Evolutionary conservation across 1,284 basidiomycete genomes (phyloP), one percentile per base, ranked within the genome.

Genomic region (Phylloporus sp.): DNA sequence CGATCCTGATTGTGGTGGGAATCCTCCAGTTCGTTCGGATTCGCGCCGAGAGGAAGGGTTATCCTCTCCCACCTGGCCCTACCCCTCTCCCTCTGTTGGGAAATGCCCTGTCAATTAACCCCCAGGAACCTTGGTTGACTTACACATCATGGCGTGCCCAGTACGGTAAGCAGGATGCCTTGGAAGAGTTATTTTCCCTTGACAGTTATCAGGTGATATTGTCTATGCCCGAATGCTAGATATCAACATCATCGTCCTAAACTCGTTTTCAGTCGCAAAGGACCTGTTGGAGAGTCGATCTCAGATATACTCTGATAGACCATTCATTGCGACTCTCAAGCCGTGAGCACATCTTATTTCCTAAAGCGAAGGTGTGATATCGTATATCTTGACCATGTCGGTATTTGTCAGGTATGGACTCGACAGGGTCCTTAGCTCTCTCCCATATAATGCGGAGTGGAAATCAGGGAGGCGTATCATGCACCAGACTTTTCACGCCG

Each of bases 61-160:
- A 43, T 43, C 41, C 58, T 43, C 58, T 60, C 39, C 58, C 58
- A 5, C 58, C 58, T 15, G 58, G 58, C 29, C 58, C 58, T 43
- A 20, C 58, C 10, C 39, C 58, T 19, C 58, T 60, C 39, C 39
- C 58, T 41, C 41, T 60, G 39, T 60, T 60, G 27, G 58, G 58
- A n/a, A 60, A 60, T 25, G 58, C 39, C 27, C 41, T 60, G 41
- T 60, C 58, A 19, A 60, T 60, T 25, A 60, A 60, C 41, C 37
- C 58, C 19, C 58, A 39, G 17, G 25, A 43, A 43, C 58, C 58
- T 12, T 60, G 39, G 37, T 41, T 60, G 58, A 60, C 58, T 10
- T 60, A 43, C 41, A 43, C 58, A 3, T 41, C 37, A 17, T 60
- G 58, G 58, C n/a, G 58, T 12, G 58, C 37, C 25, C n/a, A 60